Base-by-base conservation (phyloP, 139 green algal genomes). In the Chlamydomonas asymmetrica region DNA sequence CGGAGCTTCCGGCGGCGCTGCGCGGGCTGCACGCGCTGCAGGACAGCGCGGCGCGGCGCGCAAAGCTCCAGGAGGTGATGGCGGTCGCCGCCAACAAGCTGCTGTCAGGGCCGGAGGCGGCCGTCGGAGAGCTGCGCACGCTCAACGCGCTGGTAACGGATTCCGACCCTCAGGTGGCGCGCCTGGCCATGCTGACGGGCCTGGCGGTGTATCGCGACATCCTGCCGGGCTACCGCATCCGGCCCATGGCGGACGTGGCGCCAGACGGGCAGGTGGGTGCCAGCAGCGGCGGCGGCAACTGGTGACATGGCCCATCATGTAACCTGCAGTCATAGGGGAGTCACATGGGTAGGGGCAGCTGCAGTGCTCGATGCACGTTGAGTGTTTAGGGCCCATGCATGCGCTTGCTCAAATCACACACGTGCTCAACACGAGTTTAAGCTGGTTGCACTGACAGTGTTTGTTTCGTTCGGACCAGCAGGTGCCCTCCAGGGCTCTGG, bases 191-290 rank as follows among this genome's bases (percentile, higher is more conserved):
- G 81, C 80, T 98, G 63, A 95, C 87, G 2, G 74, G 92, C 32
- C 57, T 91, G 38, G 89, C 91, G 6, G 91, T 98, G n/a, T 97
- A 96, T 74, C 88, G 82, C 52, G 94, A 98, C 81, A 76, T 96
- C 3, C 63, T 94, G 59, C 93, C 92, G 2, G 92, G 87, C 6
- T 97, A 96, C 80, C 85, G 92, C 59, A 97, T 98, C 76, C 84
- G 94, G 0, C 88, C 85, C 40, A 80, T 87, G 9, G 88, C 88
- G 0, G 87, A 88, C 43, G 86, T 88, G 63, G 91, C 95, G 82
- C 66, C 87, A 32, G 76, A 88, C 40, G 85, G 88, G 62, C 72
- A 84, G 69, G 75, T 84, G 70, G n/a, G 82, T 43, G 34, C 32
- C 34, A 29, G 38, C 23, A 31, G 40, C 63, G 22, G n/a, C 38